Base-by-base conservation (phyloP, 495 filamentous ascomycete species). In the Penicillium subrubescens region DNA sequence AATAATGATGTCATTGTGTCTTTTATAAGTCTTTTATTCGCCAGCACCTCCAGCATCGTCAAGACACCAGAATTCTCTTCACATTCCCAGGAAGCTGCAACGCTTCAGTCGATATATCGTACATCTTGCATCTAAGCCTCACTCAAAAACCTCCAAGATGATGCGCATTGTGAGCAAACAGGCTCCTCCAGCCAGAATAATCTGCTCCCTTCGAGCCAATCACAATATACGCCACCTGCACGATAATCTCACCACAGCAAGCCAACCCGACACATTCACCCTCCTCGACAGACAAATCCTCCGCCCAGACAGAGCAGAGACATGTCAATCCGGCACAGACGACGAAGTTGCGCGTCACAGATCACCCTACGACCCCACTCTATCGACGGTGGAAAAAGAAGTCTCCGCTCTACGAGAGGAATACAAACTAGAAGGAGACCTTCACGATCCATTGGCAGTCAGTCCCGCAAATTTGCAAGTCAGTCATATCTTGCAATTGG, bases 271-370 rank as follows among this genome's bases (percentile, higher is more conserved):
- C n/a, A 89, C 63, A 77, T 88, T 31, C 19, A 12, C 19, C 11
- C 25, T 55, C 70, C 62, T 71, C 0, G 72, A 75, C n/a, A 53
- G 74, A 31, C 63, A 67, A 29, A 57, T 68, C n/a, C 72, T 76
- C 15, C 65, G 63, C 23, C 71, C 71, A 5, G 66, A 68, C n/a
- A 59, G 65, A 19, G 35, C 62, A 2, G 74, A 77, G 33, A 75
- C 64, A 27, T 74, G 69, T 27, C 65, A 71, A 44, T 67, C 64
- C 19, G 74, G 74, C 57, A 71, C 73, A 15, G 74, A 77, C 35
- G 73, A 74, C 33, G 74, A 73, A 62, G 73, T 73, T 10, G 73
- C 62, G 0, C 64, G 63, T 5, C 74, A 77, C 67, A 68, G 67
- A 55, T 72, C 69, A 0, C 72, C 74, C 14, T 77, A 72, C 53